Conservation (phyloP, 148 eudicot genomes). For the Cornus florida region DNA sequence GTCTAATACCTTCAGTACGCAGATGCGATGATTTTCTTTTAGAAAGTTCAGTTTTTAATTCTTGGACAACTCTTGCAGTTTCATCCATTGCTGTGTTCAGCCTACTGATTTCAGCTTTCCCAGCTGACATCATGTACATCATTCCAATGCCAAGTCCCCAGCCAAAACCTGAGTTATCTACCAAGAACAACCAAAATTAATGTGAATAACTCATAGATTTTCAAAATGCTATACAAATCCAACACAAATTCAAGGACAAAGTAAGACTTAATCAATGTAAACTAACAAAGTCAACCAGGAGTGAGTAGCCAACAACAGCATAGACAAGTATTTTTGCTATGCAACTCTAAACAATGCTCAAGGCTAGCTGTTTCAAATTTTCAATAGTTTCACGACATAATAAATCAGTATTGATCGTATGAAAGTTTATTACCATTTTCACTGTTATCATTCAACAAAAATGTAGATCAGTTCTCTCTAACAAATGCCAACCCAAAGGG, state of each 20-base stretch:
- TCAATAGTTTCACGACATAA: not conserved
- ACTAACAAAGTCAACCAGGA: not conserved
- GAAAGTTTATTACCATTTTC: no score
- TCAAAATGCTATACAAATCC: not conserved
- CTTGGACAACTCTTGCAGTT: constrained; percentile 61
- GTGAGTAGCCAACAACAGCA: not conserved
- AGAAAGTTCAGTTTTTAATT: constrained; percentile 50
- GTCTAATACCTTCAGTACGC: constrained; percentile 14
- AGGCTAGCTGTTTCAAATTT: not conserved
- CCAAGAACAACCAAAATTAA: constrained; percentile 3
- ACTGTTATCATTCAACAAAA: constrained; percentile 1
- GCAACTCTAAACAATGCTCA: not conserved
- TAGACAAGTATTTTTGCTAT: not conserved
- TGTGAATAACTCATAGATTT: not conserved
- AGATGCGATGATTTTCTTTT: constrained; percentile 37
- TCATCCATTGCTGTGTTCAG: constrained; percentile 53
- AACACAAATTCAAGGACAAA: not conserved
- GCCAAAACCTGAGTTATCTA: constrained; percentile 49
- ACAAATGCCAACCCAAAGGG: no score
- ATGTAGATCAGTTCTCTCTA: not conserved
- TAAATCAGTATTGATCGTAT: not conserved
- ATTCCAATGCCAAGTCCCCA: constrained; percentile 71
- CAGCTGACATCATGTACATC: constrained; percentile 79
- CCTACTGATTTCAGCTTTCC: constrained; percentile 61
- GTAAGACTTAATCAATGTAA: not conserved